Evolutionary conservation across 1,284 basidiomycete species (phyloP), one percentile per base, ranked within the genome.

Genomic region (Polyporus tsugae): DNA sequence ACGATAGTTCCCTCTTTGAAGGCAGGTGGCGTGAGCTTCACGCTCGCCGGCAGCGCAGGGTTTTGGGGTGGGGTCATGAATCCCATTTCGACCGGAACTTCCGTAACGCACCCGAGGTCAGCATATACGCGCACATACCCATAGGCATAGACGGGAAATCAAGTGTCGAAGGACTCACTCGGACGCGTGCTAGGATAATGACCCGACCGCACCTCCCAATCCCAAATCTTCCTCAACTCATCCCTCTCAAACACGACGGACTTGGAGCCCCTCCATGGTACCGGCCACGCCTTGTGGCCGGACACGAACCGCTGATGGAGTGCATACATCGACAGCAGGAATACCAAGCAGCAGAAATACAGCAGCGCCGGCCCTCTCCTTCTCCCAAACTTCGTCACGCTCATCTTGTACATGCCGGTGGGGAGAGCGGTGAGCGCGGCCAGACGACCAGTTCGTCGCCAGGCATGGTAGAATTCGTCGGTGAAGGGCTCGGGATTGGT

Each of bases 181-280:
- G 86, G 84, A 67, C 88, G 84, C 63, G 87, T 85, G 79, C 93
- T 95, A 1, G 96, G 96, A 82, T 96, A 95, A 80, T 97, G 95
- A 0, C 96, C 96, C 73, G 94, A 93, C 55, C 88, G 83, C 66
- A 98, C 87, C 81, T 98, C 96, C 95, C 95, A 98, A 73, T 92
- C 85, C 96, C 96, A 98, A 80, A 98, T 93, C 74, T 90, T 87
- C 73, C 91, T 91, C 49, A 97, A 77, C 76, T 97, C 95, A 63
- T 92, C 90, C 61, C 88, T 83, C 55, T 85, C 85, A 72, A 92
- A 92, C 52, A 98, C 90, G 52, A 95, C 85, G 6, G 95, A 96
- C 60, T 91, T 85, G 7, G 91, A 87, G 70, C 93, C 90, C 58
- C 84, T 84, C 42, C 84, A 82, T 44, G 76, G 71, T 70, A 92